Percentiles rank a stretch among this genome's conserved stretches.
These are phyloP conservation scores for Botrytis galanthina DNA, from an alignment of 2,329 filamentous ascomycete genomes.

Conservation along the genomic window DNA sequence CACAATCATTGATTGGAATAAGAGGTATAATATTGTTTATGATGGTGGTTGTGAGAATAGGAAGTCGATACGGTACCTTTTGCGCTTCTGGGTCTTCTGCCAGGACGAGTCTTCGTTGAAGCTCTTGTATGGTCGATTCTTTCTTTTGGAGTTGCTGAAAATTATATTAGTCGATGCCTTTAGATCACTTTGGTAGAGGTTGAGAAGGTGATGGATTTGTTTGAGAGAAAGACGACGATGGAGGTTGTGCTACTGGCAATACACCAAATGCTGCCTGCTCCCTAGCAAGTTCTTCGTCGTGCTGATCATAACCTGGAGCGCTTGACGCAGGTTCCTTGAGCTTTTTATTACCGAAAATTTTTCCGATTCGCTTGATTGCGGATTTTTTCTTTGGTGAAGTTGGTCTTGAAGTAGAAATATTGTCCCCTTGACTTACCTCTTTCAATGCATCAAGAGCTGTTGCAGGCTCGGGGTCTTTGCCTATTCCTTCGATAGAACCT, in stretches of 20 bases:
- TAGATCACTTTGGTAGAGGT: not conserved
- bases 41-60: conserved; percentile 22
- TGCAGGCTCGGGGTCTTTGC: conserved; percentile 11
- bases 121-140: conserved; percentile 32
- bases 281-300: conserved; percentile 8
- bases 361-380: conserved; percentile 10
- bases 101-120: conserved; percentile 34
- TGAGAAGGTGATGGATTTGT: conserved; percentile 2
- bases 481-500: conserved; percentile 6
- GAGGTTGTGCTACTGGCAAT: conserved; percentile 17
- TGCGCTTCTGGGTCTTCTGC: conserved; percentile 34
- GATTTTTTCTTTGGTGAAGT: conserved; percentile 14
- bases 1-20: conserved; percentile 17
- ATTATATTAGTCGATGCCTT: conserved; percentile 28
- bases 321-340: not conserved
- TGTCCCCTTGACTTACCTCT: conserved; percentile 49
- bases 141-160: conserved; percentile 34
- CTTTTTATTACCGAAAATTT: not conserved
- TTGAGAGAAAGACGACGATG: conserved; percentile 1
- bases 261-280: conserved; percentile 15
- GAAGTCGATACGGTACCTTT: conserved; percentile 34
- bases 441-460: conserved; percentile 52
- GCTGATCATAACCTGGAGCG: not conserved
- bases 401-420: conserved; percentile 8
- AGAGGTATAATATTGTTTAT: conserved; percentile 2